A percentile compares a stretch with the other conserved stretches of the same genome.
These are phyloP conservation scores for Dittrichia graveolens DNA, from an alignment of 129 eudicot genomes.

Conservation along the genomic window DNA sequence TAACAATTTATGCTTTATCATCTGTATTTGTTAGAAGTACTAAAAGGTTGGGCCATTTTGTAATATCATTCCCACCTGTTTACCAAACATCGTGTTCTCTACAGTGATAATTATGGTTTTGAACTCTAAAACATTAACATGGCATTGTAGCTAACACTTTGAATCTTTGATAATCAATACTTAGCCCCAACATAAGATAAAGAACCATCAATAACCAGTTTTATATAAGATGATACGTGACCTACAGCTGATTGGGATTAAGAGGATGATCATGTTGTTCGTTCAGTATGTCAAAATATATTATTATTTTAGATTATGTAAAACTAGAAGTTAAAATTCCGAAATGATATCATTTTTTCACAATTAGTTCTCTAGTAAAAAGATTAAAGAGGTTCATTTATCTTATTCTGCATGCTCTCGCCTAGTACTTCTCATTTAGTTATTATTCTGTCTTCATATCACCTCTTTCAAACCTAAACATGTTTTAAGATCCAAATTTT, in stretches of 20 bases:
- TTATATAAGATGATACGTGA: neutral
- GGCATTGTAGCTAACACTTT: neutral
- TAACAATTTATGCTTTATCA: too few relatives aligned
- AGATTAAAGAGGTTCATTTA: neutral
- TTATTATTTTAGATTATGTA: neutral
- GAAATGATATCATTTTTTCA: neutral
- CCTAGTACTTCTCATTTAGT: neutral
- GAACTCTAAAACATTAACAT: too few relatives aligned
- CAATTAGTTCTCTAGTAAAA: neutral
- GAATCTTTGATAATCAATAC: neutral
- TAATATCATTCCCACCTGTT: neutral
- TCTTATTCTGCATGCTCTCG: neutral
- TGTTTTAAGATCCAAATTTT: too few relatives aligned
- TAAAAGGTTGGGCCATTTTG: too few relatives aligned
- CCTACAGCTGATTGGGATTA: neutral
- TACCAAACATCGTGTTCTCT: too few relatives aligned
- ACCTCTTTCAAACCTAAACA: neutral
- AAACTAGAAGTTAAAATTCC: neutral
- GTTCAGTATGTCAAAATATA: neutral
- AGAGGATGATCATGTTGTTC: neutral
- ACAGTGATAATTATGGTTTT: too few relatives aligned
- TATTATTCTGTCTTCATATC: neutral
- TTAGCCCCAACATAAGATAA: neutral
- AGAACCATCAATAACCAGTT: neutral
- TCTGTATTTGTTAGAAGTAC: too few relatives aligned